Evolutionary conservation across 108 stramenopile genomes (phyloP).

Genomic region (Skeletonema marinoi): DNA sequence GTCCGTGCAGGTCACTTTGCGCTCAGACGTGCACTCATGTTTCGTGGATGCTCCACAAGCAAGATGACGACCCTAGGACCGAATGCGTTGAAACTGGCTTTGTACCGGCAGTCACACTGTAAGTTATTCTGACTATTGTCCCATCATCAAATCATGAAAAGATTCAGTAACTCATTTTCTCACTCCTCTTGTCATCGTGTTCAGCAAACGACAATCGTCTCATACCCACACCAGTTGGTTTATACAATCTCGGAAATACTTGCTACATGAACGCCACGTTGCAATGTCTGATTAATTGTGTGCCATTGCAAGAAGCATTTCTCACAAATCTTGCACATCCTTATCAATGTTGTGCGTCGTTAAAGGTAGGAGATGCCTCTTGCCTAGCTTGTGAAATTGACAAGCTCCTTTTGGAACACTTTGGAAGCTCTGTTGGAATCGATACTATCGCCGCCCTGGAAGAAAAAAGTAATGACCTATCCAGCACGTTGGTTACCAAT

Average conservation of each 20-base stretch:
- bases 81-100: slow-evolving; percentile 28
- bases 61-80: slow-evolving; percentile 21
- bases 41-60: slow-evolving; percentile 39
- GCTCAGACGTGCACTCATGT: slow-evolving; percentile 39
- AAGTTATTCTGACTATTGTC: slow-evolving; percentile 16
- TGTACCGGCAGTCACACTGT: slow-evolving; percentile 20
- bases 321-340: slow-evolving; percentile 58
- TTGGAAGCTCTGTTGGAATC: slow-evolving; percentile 62
- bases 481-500: slow-evolving; percentile 1
- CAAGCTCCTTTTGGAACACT: slow-evolving; percentile 66
- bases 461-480: slow-evolving; percentile 17
- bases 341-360: slow-evolving; percentile 46
- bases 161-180: slow-evolving; percentile 4
- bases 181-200: slow-evolving; percentile 12
- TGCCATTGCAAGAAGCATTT: slow-evolving; percentile 70
- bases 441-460: slow-evolving; percentile 54
- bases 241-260: slow-evolving; percentile 90
- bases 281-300: slow-evolving; percentile 80
- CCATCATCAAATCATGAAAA: background rate
- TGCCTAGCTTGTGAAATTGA: slow-evolving; percentile 84
- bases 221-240: slow-evolving; percentile 72
- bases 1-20: slow-evolving; percentile 52
- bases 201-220: slow-evolving; percentile 23
- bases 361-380: slow-evolving; percentile 27
- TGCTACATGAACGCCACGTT: slow-evolving; percentile 87